These are phyloP conservation scores for Fusarium sp. DNA, from an alignment of 2,329 filamentous ascomycete species.

Conservation along the genomic window DNA sequence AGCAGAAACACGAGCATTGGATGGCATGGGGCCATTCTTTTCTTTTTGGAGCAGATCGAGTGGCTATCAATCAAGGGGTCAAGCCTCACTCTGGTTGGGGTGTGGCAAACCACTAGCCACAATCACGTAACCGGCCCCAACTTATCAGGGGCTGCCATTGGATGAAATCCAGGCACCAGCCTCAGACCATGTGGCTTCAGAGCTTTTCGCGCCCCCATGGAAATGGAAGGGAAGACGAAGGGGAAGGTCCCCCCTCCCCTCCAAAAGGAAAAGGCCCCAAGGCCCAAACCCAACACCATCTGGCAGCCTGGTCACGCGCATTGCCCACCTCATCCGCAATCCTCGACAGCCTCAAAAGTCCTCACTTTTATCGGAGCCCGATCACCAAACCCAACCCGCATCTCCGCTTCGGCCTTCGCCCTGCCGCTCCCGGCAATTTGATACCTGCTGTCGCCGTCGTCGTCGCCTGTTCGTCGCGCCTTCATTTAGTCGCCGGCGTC, in stretches of 20 bases:
- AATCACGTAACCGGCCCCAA: constrained; percentile 21
- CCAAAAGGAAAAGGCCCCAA: constrained; percentile 34
- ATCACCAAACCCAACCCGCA: constrained; percentile 30
- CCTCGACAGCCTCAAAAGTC: constrained; percentile 49
- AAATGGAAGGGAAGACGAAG: neutral
- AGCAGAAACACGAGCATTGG: constrained; percentile 23
- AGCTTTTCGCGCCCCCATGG: constrained; percentile 13
- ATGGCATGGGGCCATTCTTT: constrained; percentile 15
- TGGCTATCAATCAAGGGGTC: constrained; percentile 25
- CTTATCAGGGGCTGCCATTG: constrained; percentile 22
- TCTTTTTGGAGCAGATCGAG: constrained; percentile 31
- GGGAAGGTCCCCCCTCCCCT: constrained; percentile 36
- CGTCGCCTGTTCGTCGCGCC: constrained; percentile 31
- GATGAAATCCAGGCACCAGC: constrained; percentile 30
- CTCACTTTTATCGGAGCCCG: constrained; percentile 39
- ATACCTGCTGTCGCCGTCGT: constrained; percentile 30
- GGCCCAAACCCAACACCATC: constrained; percentile 48
- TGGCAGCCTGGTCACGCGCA: constrained; percentile 53
- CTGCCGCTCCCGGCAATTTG: constrained; percentile 27
- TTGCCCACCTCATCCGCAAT: constrained; percentile 51
- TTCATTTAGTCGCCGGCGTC: constrained; percentile 34
- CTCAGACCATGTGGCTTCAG: constrained; percentile 41
- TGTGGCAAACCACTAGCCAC: constrained; percentile 30
- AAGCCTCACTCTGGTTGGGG: constrained; percentile 31
- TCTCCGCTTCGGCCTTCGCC: constrained; percentile 30